Conservation (phyloP, 1,284 basidiomycete species). For the Polyporus tsugae region DNA sequence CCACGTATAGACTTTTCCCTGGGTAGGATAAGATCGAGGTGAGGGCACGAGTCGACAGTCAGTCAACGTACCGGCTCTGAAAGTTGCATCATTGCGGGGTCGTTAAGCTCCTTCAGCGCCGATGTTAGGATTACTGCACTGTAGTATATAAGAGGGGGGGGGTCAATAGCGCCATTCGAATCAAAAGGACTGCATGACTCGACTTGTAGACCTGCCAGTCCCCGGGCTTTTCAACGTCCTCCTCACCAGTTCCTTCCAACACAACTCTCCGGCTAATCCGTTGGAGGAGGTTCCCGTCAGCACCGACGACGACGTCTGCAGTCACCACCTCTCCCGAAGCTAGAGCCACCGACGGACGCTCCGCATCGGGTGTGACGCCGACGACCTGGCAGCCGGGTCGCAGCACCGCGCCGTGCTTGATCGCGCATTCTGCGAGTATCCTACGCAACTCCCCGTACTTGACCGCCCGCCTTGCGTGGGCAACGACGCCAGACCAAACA, state of each 20-base stretch:
- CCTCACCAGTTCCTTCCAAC: slow-evolving; percentile 28
- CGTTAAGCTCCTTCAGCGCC: slow-evolving; percentile 21
- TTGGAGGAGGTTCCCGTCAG: slow-evolving; percentile 38
- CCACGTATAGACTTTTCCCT: slow-evolving; percentile 33
- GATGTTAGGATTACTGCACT: slow-evolving; percentile 32
- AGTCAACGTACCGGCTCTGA: slow-evolving; percentile 14
- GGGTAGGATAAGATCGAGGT: background rate
- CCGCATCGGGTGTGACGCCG: slow-evolving; percentile 25
- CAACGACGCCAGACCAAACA: background rate
- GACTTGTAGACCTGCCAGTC: slow-evolving; percentile 35
- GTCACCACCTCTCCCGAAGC: slow-evolving; percentile 38
- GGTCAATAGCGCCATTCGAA: background rate
- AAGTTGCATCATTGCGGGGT: slow-evolving; percentile 27
- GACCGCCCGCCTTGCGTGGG: background rate
- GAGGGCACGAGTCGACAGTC: background rate
- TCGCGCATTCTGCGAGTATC: slow-evolving; percentile 36
- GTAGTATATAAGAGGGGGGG: too few relatives aligned
- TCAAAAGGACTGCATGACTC: background rate
- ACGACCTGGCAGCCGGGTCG: slow-evolving; percentile 29
- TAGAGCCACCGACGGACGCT: slow-evolving; percentile 39
- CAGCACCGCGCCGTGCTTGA: slow-evolving; percentile 35
- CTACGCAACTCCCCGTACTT: slow-evolving; percentile 38
- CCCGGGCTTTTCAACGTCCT: slow-evolving; percentile 13
- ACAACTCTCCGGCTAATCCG: slow-evolving; percentile 31
- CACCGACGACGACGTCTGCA: slow-evolving; percentile 43